Base-by-base conservation (phyloP, 805 yeast species). In the Kluyveromyces starmeri region DNA sequence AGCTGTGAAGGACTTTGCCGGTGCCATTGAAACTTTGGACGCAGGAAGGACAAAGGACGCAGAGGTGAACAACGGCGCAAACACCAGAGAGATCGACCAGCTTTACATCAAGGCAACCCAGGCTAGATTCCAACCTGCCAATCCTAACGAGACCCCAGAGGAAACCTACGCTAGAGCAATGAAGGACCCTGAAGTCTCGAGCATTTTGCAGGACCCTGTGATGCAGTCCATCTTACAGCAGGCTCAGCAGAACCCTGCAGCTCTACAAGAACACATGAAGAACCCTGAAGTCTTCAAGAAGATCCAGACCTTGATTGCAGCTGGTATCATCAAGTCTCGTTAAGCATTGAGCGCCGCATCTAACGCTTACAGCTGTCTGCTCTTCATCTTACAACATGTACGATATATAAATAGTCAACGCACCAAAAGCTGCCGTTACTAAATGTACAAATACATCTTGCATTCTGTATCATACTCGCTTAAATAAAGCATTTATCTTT, bases 201-300 rank as follows among this genome's bases (percentile, higher is more conserved):
- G 77, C 33, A 86, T 89, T 43, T 68, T 92, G 62, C 85, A 82
- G 58, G 96, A 88, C 56, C 96, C 96, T 9, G 86, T 89, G 27
- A 89, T 92, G 96, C 92, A 86, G 65, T 79, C 89, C 37, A 92
- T 92, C 45, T 70, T 92, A 58, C 80, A 75, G 48, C 99, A 92
- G 65, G 97, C 97, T 13, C 83, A 80, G 59, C 83, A 76, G 40
- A 83, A 92, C 58, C 98, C 98, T 33, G 95, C 95, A 28, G 97
- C 97, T 36, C 71, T 92, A 49, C 94, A 83, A 58, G 96, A 89
- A 51, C 98, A 92, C 64, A 86, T 92, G 96, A 83, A 76, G 70
- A 92, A 92, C 64, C 97, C 98, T 26, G 94, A 78, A 41, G 83
- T 92, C 33, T 74, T 78, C 54, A 79, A 78, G 60, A 92, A 92